Evolutionary conservation across 352 stramenopile genomes (phyloP), one percentile per base, ranked within the genome.

Genomic region (Blastocystis sp.): DNA sequence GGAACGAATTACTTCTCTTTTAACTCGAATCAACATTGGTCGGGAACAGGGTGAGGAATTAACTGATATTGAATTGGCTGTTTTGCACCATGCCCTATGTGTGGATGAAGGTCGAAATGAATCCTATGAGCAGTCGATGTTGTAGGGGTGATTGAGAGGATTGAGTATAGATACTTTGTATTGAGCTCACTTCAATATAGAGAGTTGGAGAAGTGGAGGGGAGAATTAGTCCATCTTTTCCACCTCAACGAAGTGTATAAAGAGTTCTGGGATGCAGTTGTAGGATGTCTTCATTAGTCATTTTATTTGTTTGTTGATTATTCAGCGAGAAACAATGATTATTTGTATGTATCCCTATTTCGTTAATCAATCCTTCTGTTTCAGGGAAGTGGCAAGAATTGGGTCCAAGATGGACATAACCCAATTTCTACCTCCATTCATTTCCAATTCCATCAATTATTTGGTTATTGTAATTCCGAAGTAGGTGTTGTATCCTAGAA

Each of bases 381-480:
- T 9, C 39, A 2, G 39, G 39, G 39, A 46, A 46, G 39, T 9
- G 39, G 2, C 39, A 46, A 9, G 3, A 9, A 46, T 46, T 46
- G 39, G 39, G 39, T 46, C 39, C 9, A 9, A 46, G 39, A 9
- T 46, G 2, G 39, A 46, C 54, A n/a, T n/a, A 61, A 61, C 65
- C 65, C 65, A 16, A 77, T 77, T 77, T 46, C n/a, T 77, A 56
- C 35, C 35, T 49, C 43, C 65, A 39, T 54, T 49, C 65, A 77
- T 39, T 77, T 21, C 43, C n/a, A 27, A 83, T 27, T 65, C 71
- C 49, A 67, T 43, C 61, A 29, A 83, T 65, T 52, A n/a, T 83
- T 83, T 63, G 71, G 61, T 83, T 83, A 83, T 83, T 83, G 71
- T 83, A 83, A 74, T 83, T 49, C 16, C 27, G 51, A 83, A 66